Evolutionary conservation across 2,329 filamentous ascomycete species (phyloP).

Genomic region (Botrytis fragariae): DNA sequence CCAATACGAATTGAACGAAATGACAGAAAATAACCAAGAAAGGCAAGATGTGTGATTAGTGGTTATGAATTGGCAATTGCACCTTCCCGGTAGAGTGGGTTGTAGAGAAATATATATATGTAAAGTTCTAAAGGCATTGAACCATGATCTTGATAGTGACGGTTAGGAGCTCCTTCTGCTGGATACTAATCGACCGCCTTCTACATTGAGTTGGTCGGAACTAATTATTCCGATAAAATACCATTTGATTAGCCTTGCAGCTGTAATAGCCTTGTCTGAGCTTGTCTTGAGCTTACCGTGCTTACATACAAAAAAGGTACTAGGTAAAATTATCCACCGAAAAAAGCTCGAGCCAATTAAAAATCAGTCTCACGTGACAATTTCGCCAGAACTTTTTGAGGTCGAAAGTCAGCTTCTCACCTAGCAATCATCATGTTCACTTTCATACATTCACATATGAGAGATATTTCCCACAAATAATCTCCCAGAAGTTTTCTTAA

Average conservation of each 20-base stretch:
- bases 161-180: not conserved
- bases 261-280: not conserved
- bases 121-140: not conserved
- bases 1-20: not conserved
- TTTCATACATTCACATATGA: not conserved
- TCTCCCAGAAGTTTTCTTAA: not conserved
- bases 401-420: not conserved
- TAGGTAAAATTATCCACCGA: not conserved
- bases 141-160: not conserved
- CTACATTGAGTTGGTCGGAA: not conserved
- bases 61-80: not conserved
- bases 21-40: not conserved
- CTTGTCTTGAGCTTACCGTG: not conserved
- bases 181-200: slow-evolving; percentile 4
- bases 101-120: not conserved
- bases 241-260: not conserved
- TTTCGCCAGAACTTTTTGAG: not conserved
- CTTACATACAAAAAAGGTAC: not conserved
- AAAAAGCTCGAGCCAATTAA: not conserved
- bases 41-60: not conserved
- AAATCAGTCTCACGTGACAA: not conserved
- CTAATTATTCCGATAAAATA: not conserved
- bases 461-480: not conserved
- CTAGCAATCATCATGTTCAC: not conserved
- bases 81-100: not conserved